Percentiles rank a stretch among this genome's conserved stretches.
These are phyloP conservation scores for Vaccinium macrocarpon DNA, from an alignment of 148 eudicot species.

Conservation along the genomic window DNA sequence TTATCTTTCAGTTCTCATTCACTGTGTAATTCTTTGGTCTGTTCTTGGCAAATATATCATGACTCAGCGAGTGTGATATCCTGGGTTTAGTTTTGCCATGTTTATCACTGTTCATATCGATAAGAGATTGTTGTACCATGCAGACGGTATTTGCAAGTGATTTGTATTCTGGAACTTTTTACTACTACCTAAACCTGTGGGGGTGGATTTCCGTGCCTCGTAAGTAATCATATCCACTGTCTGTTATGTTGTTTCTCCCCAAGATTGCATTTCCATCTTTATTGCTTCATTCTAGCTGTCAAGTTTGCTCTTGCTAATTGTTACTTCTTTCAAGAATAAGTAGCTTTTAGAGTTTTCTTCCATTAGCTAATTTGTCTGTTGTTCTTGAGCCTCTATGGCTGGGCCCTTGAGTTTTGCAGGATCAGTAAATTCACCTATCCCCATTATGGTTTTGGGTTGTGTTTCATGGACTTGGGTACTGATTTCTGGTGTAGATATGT, in stretches of 20 bases:
- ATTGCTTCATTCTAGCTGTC: slow-evolving; percentile 1
- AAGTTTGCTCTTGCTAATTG: neutral
- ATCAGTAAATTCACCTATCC: neutral
- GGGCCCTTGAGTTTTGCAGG: neutral
- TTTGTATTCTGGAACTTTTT: slow-evolving; percentile 79
- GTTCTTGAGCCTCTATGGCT: neutral
- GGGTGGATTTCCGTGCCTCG: slow-evolving; percentile 99
- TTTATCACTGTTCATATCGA: slow-evolving; percentile 2
- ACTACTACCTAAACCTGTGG: slow-evolving; percentile 82
- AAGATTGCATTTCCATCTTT: neutral
- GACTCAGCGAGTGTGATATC: neutral
- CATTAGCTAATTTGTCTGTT: neutral
- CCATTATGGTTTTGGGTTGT: neutral
- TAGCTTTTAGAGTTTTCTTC: neutral
- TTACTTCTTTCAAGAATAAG: neutral
- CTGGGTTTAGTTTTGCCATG: neutral
- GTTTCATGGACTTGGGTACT: too few species aligned
- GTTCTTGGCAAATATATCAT: neutral
- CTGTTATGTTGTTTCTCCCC: neutral
- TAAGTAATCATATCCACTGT: slow-evolving; percentile 37
- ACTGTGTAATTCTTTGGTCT: neutral
- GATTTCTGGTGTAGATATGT: too few species aligned
- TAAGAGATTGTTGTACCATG: slow-evolving; percentile 25
- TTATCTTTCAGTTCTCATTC: neutral
- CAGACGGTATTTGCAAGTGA: slow-evolving; percentile 94